Evolutionary conservation across 179 eudicot species (phyloP).

Genomic region (Amaranthus tricolor): DNA sequence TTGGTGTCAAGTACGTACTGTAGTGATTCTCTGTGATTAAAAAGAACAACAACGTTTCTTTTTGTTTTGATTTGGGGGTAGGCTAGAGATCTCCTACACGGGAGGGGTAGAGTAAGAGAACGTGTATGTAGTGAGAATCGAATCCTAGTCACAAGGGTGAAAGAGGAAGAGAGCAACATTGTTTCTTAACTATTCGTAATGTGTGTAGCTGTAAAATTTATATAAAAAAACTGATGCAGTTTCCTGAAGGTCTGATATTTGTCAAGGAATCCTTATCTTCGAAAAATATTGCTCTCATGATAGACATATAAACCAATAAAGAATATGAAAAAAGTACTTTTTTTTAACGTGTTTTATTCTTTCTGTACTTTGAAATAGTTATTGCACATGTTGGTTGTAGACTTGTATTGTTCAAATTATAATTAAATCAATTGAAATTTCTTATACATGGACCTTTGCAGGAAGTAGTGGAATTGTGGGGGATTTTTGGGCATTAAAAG

Average conservation of each 20-base stretch:
- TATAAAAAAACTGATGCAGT: too few species aligned
- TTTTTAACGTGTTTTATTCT: background rate
- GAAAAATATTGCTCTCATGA: background rate
- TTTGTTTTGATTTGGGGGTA: too few species aligned
- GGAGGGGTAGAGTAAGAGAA: too few species aligned
- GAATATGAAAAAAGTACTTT: background rate
- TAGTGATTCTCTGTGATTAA: background rate
- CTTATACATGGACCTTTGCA: conserved; percentile 31
- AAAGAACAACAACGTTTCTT: too few species aligned
- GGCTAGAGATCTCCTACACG: too few species aligned
- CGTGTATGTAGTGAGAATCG: too few species aligned
- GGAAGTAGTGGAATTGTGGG: conserved; percentile 97
- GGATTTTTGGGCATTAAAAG: conserved; percentile 97
- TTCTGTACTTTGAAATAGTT: background rate
- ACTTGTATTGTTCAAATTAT: background rate
- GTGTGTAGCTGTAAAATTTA: too few species aligned
- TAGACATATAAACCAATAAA: background rate
- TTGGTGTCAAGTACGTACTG: background rate
- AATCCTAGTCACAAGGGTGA: too few species aligned
- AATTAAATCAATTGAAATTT: conserved; percentile 5
- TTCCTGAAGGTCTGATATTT: background rate
- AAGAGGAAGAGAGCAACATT: too few species aligned
- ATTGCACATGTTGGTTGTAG: background rate
- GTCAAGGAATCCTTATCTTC: background rate
- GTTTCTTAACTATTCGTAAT: too few species aligned